A percentile compares a stretch with the other conserved stretches of the same genome.
Evolutionary conservation across 2,329 filamentous ascomycete species (phyloP).

Genomic region (Colletotrichum coccodes): DNA sequence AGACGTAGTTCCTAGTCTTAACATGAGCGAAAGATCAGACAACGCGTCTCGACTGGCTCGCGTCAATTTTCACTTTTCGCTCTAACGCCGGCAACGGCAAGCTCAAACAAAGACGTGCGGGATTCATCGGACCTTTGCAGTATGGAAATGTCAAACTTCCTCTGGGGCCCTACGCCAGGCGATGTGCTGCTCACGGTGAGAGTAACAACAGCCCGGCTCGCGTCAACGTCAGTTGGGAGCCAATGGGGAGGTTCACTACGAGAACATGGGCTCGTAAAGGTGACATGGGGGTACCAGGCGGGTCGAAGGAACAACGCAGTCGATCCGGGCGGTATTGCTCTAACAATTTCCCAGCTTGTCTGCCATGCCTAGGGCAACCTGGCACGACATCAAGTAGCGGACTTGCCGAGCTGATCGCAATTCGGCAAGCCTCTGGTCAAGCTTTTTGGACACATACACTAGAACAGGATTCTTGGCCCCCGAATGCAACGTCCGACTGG

Average conservation of each 20-base stretch:
- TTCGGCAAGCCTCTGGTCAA: slow-evolving; percentile 1
- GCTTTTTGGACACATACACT: slow-evolving; percentile 17
- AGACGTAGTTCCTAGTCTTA: slow-evolving; percentile 20
- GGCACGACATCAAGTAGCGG: neutral
- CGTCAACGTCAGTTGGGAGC: neutral
- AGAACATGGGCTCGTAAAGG: slow-evolving; percentile 13
- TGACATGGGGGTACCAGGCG: slow-evolving; percentile 8
- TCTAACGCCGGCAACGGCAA: slow-evolving; percentile 16
- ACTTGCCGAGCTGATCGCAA: neutral
- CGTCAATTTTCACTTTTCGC: slow-evolving; percentile 18
- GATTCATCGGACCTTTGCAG: neutral
- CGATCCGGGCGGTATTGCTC: neutral
- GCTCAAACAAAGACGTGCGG: slow-evolving; percentile 21
- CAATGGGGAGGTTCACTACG: slow-evolving; percentile 7
- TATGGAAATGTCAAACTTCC: too few relatives aligned
- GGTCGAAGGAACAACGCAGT: neutral
- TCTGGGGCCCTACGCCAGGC: neutral
- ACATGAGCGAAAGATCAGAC: slow-evolving; percentile 11
- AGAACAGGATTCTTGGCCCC: neutral
- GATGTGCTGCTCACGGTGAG: neutral
- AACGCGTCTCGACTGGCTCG: slow-evolving; percentile 15
- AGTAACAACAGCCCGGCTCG: slow-evolving; percentile 21
- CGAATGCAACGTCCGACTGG: neutral
- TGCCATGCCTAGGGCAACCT: slow-evolving; percentile 2
- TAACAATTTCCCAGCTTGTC: slow-evolving; percentile 1